Percentiles rank a stretch among this genome's conserved stretches.
Conservation (phyloP, 1,139 yeast genomes). For the Zygosaccharomyces sapae region DNA sequence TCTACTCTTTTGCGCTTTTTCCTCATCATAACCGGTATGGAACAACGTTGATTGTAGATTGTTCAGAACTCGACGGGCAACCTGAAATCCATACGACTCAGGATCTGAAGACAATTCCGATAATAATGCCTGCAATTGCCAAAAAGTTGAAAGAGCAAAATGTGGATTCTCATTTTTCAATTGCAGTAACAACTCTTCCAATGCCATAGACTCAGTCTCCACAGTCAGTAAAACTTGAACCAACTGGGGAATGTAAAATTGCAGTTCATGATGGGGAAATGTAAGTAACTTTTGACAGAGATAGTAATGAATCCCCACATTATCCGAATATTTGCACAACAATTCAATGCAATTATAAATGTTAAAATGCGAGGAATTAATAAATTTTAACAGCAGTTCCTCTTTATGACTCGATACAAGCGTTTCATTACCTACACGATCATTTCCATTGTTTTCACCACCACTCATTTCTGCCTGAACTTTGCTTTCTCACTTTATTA, state of each 20-base stretch:
- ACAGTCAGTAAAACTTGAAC: slow-evolving; percentile 76
- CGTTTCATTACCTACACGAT: slow-evolving; percentile 9
- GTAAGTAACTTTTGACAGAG: slow-evolving; percentile 61
- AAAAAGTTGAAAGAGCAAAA: slow-evolving; percentile 75
- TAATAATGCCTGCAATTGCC: slow-evolving; percentile 85
- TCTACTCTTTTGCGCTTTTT: slow-evolving; percentile 34
- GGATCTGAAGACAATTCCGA: slow-evolving; percentile 62
- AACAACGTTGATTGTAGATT: slow-evolving; percentile 75
- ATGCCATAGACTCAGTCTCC: slow-evolving; percentile 88
- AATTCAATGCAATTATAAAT: slow-evolving; percentile 64
- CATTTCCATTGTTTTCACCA: slow-evolving; percentile 7
- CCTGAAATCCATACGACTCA: slow-evolving; percentile 75
- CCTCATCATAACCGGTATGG: slow-evolving; percentile 39
- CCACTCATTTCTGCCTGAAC: slow-evolving; percentile 7
- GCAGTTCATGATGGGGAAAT: slow-evolving; percentile 65
- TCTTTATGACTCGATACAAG: slow-evolving; percentile 26
- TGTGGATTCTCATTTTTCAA: slow-evolving; percentile 75
- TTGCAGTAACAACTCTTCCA: slow-evolving; percentile 72
- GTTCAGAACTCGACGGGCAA: slow-evolving; percentile 73
- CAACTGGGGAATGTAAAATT: slow-evolving; percentile 87
- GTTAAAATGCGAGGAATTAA: slow-evolving; percentile 58
- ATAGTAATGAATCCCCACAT: slow-evolving; percentile 74
- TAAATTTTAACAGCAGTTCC: slow-evolving; percentile 45
- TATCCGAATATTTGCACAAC: slow-evolving; percentile 56
- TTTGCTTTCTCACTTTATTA: background rate